These are phyloP conservation scores for Neofusicoccum laricinum DNA, from an alignment of 2,329 filamentous ascomycete species.

Conservation along the genomic window DNA sequence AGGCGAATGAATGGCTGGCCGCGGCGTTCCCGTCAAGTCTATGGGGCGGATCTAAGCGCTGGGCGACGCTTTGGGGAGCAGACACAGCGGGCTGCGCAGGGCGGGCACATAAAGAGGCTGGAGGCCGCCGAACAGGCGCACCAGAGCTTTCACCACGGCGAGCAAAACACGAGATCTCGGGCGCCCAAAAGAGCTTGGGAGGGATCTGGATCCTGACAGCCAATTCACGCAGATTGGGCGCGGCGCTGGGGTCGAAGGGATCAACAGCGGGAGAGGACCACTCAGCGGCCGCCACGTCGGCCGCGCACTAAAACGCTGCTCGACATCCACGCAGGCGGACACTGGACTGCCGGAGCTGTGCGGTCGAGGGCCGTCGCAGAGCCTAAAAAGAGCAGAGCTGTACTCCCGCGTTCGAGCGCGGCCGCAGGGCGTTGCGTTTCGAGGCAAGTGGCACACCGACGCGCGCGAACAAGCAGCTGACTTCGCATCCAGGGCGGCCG, in stretches of 20 bases:
- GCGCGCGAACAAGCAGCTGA: not conserved
- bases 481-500: not conserved
- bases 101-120: slow-evolving; percentile 10
- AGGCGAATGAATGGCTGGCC: slow-evolving; percentile 1
- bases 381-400: slow-evolving; percentile 15
- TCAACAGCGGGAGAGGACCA: slow-evolving; percentile 37
- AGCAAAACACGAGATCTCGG: not conserved
- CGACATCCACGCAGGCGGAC: slow-evolving; percentile 14
- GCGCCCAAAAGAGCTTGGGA: slow-evolving; percentile 13
- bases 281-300: slow-evolving; percentile 43
- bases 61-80: not conserved
- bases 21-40: not conserved
- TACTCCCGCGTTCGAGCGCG: not conserved
- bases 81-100: not conserved
- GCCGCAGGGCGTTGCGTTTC: not conserved
- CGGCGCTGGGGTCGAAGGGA: slow-evolving; percentile 25
- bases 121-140: not conserved
- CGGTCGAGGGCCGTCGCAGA: slow-evolving; percentile 15
- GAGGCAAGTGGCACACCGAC: not conserved
- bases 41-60: slow-evolving; percentile 10
- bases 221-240: slow-evolving; percentile 22
- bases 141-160: not conserved
- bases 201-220: slow-evolving; percentile 21
- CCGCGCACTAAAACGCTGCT: slow-evolving; percentile 18
- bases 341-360: slow-evolving; percentile 16